Evolutionary conservation across 345 rosid genomes (phyloP), one percentile per base, ranked within the genome.

Genomic region (Linum tenue): DNA sequence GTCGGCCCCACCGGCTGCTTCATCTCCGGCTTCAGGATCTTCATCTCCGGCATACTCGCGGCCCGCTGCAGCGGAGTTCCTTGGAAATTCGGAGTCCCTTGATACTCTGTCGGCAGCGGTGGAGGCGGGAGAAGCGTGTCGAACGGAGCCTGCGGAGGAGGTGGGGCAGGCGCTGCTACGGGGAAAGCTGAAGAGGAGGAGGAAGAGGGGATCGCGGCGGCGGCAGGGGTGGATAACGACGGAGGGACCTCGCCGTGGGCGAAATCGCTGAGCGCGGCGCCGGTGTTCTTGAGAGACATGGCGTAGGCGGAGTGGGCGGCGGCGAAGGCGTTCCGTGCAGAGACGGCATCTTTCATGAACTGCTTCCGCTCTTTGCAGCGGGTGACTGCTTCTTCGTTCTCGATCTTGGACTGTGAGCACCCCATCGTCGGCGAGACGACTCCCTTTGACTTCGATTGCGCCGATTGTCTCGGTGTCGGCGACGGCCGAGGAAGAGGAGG

Each of bases 231-330:
- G 71, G 56, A 42, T 56, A 8, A 22, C 31, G 36, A 12, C 61
- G 71, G 9, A 37, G 83, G 82, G 59, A 81, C 75, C 77, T 90
- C 97, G 37, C 85, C 88, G 14, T 82, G 86, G n/a, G 91, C 79
- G 72, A 81, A 90, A 60, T 88, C 97, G 69, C 86, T 85, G 70
- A 94, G 90, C 67, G 97, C 97, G 59, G 96, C 96, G 66, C 97
- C 99, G 68, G 96, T 84, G 83, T 88, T 86, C 74, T 86, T 88
- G 14, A 92, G 81, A 50, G 90, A 72, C 79, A 90, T 79, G 39
- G 86, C 78, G 79, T 85, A 88, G 77, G 92, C 82, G 6, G 85
- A 81, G 83, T 94, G 96, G 0, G 97, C 91, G n/a, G 99, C 95
- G 65, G 99, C 96, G 77, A 94, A 94, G 68, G 97, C 96, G 81